Evolutionary conservation across 805 yeast genomes (phyloP).

Genomic region (Sporopachydermia quercuum): DNA sequence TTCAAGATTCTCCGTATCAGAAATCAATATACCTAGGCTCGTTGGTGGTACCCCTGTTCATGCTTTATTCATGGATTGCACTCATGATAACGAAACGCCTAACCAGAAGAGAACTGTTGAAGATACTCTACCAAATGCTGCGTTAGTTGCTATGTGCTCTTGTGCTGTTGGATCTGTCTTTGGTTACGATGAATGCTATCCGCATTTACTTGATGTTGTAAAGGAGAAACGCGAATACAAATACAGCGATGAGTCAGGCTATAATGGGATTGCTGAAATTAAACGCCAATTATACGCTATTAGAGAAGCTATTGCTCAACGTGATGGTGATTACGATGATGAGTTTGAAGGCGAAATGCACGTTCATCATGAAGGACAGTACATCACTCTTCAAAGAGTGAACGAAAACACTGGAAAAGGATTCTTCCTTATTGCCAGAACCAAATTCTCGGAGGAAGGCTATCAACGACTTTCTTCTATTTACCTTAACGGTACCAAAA

Average conservation of each 20-base stretch:
- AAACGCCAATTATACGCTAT: constrained; percentile 45
- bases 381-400: constrained; percentile 75
- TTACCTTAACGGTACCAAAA: constrained; percentile 43
- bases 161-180: constrained; percentile 89
- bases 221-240: constrained; percentile 53
- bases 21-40: constrained; percentile 51
- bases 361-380: constrained; percentile 88
- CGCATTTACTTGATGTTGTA: constrained; percentile 68
- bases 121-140: constrained; percentile 91
- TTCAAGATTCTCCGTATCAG: constrained; percentile 29
- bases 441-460: constrained; percentile 41
- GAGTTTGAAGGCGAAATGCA: constrained; percentile 75
- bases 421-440: constrained; percentile 75
- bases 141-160: constrained; percentile 81
- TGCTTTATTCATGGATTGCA: constrained; percentile 94
- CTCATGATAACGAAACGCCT: constrained; percentile 91
- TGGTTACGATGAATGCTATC: constrained; percentile 90
- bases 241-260: constrained; percentile 15
- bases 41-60: constrained; percentile 68
- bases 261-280: constrained; percentile 59
- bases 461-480: constrained; percentile 45
- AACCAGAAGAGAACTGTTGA: constrained; percentile 81
- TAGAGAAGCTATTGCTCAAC: constrained; percentile 40
- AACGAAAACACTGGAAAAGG: constrained; percentile 80
- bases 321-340: constrained; percentile 22